Evolutionary conservation across 768 basidiomycete species (phyloP), one percentile per base, ranked within the genome.

Genomic region (Termitomyces titanicus): DNA sequence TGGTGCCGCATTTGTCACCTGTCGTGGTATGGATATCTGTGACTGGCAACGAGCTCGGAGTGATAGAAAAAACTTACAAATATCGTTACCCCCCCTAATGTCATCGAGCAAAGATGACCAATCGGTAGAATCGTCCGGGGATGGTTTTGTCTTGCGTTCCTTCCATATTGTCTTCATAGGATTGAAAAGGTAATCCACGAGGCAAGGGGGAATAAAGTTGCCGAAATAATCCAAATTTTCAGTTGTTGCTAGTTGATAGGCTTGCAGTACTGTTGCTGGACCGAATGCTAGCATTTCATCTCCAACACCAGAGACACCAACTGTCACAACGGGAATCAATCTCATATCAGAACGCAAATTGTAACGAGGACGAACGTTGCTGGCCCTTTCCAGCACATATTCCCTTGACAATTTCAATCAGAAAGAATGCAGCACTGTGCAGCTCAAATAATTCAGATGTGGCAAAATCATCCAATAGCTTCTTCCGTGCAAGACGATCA

Each of bases 21-120:
- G 20, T 44, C 24, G 33, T 42, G 25, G 24, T 25, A 20, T 18
- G 15, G 35, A n/a, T 29, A 34, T 33, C n/a, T n/a, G n/a, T n/a
- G n/a, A 43, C 8, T 9, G 5, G 24, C 45, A 18, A 7, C 17
- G n/a, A 27, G 38, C 4, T n/a, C n/a, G n/a, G 6, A 25, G 18
- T 37, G 24, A 25, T 13, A 8, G 6, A 33, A 27, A 12, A 10
- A 34, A 56, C 62, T 53, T 58, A 34, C 60, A 65, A 25, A 50
- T 48, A 47, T 63, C 62, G 15, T 60, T 42, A 15, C 51, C 53
- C 34, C 53, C 58, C 7, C 25, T 48, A 27, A 55, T 34, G 2
- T 47, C 56, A 7, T 60, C 55, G 11, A 66, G 50, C 34, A 66
- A 57, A 15, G 65, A 61, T 27, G 35, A 57, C 61, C 61, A 66